phyloP scores from a whole-genome alignment of 352 stramenopile species.

The Pythium sp. region DNA sequence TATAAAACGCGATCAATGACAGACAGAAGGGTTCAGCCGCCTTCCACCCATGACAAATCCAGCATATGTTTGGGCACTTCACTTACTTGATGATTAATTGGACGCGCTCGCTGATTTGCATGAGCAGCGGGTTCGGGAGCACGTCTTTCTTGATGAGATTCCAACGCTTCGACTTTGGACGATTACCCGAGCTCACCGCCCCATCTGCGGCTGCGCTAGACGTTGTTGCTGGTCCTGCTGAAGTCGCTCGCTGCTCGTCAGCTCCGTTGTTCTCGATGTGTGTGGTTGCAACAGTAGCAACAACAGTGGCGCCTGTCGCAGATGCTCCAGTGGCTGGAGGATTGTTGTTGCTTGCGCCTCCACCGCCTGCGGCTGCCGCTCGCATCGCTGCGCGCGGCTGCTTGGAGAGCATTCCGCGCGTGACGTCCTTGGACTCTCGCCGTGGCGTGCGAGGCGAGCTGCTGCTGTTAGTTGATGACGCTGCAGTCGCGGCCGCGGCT shows the following conservation, averaged over 20 bases:
- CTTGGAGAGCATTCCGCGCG: slow-evolving; percentile 14
- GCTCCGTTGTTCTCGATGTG: background rate
- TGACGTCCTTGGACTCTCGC: slow-evolving; percentile 14
- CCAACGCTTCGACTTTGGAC: slow-evolving; percentile 14
- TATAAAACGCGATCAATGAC: background rate
- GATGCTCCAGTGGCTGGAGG: background rate
- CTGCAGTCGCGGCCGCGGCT: background rate
- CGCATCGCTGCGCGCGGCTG: slow-evolving; percentile 13
- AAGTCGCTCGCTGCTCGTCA: slow-evolving; percentile 1
- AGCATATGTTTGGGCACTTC: background rate
- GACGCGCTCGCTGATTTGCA: slow-evolving; percentile 61
- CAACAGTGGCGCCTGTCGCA: background rate
- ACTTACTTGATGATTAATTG: slow-evolving; percentile 66
- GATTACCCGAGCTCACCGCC: background rate
- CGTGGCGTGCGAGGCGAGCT: slow-evolving; percentile 5
- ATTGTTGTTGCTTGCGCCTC: background rate
- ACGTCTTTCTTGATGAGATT: slow-evolving; percentile 27
- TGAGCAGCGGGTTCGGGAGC: slow-evolving; percentile 44
- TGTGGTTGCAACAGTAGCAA: background rate
- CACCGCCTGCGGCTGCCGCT: background rate
- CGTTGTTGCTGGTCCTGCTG: background rate
- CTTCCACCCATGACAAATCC: background rate
- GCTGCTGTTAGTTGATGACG: background rate
- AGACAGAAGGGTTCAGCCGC: background rate
- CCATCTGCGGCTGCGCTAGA: background rate